These are phyloP conservation scores for Butyriboletus loyo DNA, from an alignment of 768 basidiomycete genomes.

Conservation along the genomic window DNA sequence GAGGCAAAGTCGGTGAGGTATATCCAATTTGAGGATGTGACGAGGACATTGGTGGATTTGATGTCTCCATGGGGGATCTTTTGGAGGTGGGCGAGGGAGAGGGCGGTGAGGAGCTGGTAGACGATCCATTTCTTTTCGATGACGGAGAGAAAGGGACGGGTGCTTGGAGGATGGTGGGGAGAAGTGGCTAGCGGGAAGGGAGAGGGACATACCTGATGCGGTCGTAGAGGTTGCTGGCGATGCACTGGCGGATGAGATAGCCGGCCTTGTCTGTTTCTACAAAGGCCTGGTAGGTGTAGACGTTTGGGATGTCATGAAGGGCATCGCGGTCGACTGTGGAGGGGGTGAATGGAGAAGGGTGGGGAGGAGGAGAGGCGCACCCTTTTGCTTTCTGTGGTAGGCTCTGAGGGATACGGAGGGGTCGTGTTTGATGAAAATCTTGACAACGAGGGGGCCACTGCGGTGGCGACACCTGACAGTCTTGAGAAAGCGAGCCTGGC, in stretches of 20 bases:
- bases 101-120: conserved; percentile 84
- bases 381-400: conserved; percentile 75
- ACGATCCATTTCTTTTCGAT: conserved; percentile 99
- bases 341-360: neutral
- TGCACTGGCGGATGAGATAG: conserved; percentile 92
- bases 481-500: conserved; percentile 49
- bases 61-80: conserved; percentile 97
- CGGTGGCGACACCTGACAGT: conserved; percentile 85
- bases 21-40: conserved; percentile 95
- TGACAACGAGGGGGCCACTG: conserved; percentile 82
- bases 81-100: conserved; percentile 77
- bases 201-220: conserved; percentile 78
- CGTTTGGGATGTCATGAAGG: conserved; percentile 79
- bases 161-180: conserved; percentile 46
- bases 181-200: neutral
- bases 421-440: conserved; percentile 95
- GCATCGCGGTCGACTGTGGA: conserved; percentile 78
- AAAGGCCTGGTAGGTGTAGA: conserved; percentile 85
- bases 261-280: conserved; percentile 96
- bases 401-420: conserved; percentile 73
- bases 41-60: conserved; percentile 95
- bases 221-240: conserved; percentile 92
- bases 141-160: conserved; percentile 86
- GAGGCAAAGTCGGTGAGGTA: conserved; percentile 93
- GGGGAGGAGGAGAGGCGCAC: conserved; percentile 34